Percentiles rank a stretch among this genome's conserved stretches.
Conservation (phyloP, 139 green algal species). For the Klebsormidium nitens region DNA sequence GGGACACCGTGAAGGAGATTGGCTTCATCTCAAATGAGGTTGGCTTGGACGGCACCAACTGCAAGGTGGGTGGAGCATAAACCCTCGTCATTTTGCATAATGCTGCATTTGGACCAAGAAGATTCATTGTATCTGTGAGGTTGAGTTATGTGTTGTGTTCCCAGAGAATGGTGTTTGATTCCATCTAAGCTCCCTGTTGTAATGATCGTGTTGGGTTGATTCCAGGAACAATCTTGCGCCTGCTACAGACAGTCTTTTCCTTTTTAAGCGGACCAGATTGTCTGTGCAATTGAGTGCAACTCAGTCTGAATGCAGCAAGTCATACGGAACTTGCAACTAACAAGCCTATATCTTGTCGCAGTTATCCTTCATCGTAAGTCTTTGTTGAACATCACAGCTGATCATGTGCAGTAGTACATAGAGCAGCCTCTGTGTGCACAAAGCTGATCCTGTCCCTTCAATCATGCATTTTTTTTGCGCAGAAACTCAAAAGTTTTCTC, state of each 20-base stretch:
- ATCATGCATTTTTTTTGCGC: not conserved
- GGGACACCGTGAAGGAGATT: conserved; percentile 73
- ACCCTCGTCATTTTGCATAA: not conserved
- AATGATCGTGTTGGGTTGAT: not conserved
- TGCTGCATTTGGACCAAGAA: not conserved
- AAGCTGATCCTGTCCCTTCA: not conserved
- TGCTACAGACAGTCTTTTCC: too few relatives aligned
- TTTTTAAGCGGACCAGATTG: too few relatives aligned
- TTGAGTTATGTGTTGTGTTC: not conserved
- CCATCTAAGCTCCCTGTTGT: not conserved
- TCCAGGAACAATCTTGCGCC: too few relatives aligned
- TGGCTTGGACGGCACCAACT: conserved; percentile 91
- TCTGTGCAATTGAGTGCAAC: too few relatives aligned
- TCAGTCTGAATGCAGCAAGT: too few relatives aligned
- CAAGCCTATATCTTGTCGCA: too few relatives aligned
- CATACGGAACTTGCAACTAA: too few relatives aligned
- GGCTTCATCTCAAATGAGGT: conserved; percentile 91
- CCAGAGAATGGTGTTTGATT: not conserved
- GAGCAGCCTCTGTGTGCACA: too few relatives aligned
- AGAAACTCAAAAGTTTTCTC: conserved; percentile 1
- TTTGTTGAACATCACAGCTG: too few relatives aligned
- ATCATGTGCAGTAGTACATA: too few relatives aligned
- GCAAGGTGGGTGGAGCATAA: conserved; percentile 63
- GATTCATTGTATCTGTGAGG: not conserved
- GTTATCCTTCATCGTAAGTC: too few relatives aligned